These are phyloP conservation scores for Beta corolliflora DNA, from an alignment of 179 eudicot species.

Conservation along the genomic window DNA sequence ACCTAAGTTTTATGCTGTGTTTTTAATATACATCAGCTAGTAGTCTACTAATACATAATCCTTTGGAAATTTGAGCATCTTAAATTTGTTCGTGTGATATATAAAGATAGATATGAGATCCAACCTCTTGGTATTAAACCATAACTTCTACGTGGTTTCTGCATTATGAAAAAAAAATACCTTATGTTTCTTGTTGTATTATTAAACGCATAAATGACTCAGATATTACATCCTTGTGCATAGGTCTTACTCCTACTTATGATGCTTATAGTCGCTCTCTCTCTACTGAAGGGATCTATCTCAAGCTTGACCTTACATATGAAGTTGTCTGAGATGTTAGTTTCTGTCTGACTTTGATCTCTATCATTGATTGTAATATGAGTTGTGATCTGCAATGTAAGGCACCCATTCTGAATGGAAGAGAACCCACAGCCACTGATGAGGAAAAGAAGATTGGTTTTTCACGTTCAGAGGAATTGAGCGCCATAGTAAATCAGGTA, in stretches of 20 bases:
- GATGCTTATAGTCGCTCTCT: background rate
- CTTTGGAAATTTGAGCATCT: slow-evolving; percentile 1
- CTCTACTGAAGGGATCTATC: background rate
- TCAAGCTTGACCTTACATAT: background rate
- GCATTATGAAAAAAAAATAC: no score
- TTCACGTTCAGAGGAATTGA: slow-evolving; percentile 83
- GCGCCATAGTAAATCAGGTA: slow-evolving; percentile 97
- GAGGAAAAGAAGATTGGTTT: slow-evolving; percentile 71
- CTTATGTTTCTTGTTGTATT: background rate
- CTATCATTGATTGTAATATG: background rate
- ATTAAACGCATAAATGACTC: background rate
- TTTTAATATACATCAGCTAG: background rate
- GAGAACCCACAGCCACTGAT: slow-evolving; percentile 86
- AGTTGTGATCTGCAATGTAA: slow-evolving; percentile 32
- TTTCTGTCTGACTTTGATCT: slow-evolving; percentile 9
- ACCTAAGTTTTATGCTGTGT: background rate
- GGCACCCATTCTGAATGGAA: slow-evolving; percentile 82
- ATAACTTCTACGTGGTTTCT: background rate
- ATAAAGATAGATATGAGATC: background rate
- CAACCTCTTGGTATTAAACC: background rate
- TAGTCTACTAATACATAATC: background rate
- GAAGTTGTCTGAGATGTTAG: slow-evolving; percentile 13
- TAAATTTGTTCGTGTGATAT: background rate
- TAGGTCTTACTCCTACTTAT: background rate
- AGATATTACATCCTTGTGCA: slow-evolving; percentile 1